These are phyloP conservation scores for Mycena metata DNA, from an alignment of 768 basidiomycete genomes.

Conservation along the genomic window DNA sequence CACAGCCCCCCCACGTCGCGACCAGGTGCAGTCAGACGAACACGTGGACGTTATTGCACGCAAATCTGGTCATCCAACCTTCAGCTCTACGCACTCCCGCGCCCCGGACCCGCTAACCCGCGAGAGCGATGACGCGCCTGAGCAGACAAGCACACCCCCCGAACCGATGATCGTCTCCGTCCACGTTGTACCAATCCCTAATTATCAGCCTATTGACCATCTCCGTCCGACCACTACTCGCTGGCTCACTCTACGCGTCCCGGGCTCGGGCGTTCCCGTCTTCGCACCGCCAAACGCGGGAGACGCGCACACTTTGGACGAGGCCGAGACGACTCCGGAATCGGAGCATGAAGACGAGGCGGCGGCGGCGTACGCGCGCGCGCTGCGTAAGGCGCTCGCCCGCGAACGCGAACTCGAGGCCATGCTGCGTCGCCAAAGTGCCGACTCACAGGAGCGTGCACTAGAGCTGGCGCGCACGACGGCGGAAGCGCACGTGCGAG, in stretches of 20 bases:
- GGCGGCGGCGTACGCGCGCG: background rate
- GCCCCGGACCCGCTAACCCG: no score
- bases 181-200: no score
- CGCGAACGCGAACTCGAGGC: conserved; percentile 33
- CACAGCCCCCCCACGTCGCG: no score
- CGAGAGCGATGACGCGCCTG: no score
- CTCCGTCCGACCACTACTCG: background rate
- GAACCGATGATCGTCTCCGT: no score
- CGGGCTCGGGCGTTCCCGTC: conserved; percentile 10
- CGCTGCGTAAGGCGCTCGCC: conserved; percentile 27
- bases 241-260: conserved; percentile 29
- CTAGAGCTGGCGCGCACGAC: background rate
- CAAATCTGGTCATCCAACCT: no score
- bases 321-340: background rate
- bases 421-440: background rate
- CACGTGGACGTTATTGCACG: no score
- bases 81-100: no score
- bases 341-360: background rate
- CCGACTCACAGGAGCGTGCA: background rate
- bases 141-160: no score
- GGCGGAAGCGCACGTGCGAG: conserved; percentile 27
- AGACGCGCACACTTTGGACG: background rate
- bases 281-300: background rate
- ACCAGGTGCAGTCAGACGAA: no score
- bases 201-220: no score